Percentiles rank a stretch among this genome's conserved stretches.
These are phyloP conservation scores for Ceratocystis alfenasii DNA, from an alignment of 2,329 filamentous ascomycete genomes.

Conservation along the genomic window DNA sequence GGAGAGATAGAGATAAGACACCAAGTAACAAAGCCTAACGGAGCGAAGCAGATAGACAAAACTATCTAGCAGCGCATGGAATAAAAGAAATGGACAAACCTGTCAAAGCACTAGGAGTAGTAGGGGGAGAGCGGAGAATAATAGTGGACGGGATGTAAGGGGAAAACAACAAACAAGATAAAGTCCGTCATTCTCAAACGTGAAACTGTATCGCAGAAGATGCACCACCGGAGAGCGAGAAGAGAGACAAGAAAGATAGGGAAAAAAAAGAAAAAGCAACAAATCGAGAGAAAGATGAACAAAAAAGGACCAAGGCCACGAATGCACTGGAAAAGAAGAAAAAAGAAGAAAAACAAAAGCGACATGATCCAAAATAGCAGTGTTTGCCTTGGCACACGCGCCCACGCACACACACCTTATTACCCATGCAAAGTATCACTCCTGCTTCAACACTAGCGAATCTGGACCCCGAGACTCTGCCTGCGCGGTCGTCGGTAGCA, in stretches of 20 bases:
- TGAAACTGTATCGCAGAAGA: constrained; percentile 4
- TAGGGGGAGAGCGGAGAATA: neutral
- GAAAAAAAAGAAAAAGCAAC: neutral
- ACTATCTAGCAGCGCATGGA: too few species aligned
- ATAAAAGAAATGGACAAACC: neutral
- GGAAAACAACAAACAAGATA: neutral
- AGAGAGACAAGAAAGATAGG: neutral
- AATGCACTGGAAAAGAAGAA: constrained; percentile 5
- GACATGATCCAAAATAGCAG: neutral
- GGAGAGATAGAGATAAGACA: too few species aligned
- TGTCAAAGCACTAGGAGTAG: neutral
- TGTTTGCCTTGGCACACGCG: neutral
- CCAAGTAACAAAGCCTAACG: too few species aligned
- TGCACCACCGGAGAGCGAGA: neutral
- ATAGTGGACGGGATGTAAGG: neutral
- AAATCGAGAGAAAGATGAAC: neutral
- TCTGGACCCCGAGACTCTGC: neutral
- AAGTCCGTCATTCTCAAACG: neutral
- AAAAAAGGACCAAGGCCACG: neutral
- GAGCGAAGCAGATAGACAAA: too few species aligned
- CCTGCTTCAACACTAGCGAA: neutral
- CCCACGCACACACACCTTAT: neutral
- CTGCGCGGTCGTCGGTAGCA: neutral
- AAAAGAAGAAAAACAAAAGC: neutral
- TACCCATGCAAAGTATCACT: neutral